These are phyloP conservation scores for Saturnispora diversa DNA, from an alignment of 805 yeast species.

Conservation along the genomic window DNA sequence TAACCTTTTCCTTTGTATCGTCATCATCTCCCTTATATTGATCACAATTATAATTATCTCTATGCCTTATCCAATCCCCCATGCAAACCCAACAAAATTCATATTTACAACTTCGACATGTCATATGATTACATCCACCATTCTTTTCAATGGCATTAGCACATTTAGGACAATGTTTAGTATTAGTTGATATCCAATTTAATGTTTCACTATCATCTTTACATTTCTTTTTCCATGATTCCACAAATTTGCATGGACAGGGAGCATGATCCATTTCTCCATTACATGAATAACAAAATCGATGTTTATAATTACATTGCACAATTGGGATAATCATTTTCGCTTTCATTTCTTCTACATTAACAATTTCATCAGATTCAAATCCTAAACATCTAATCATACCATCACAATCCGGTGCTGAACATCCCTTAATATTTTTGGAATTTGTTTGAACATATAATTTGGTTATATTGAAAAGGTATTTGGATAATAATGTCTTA, in stretches of 20 bases:
- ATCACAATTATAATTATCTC: slow-evolving; percentile 53
- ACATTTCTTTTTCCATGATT: slow-evolving; percentile 70
- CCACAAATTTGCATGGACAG: slow-evolving; percentile 64
- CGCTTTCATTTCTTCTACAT: slow-evolving; percentile 22
- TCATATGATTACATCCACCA: slow-evolving; percentile 98
- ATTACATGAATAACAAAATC: slow-evolving; percentile 72
- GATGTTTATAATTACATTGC: slow-evolving; percentile 54
- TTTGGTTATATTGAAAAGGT: slow-evolving; percentile 37
- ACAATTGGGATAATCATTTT: slow-evolving; percentile 52
- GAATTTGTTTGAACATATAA: slow-evolving; percentile 45
- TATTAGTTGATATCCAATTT: slow-evolving; percentile 78
- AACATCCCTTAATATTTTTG: slow-evolving; percentile 62
- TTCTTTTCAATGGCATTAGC: slow-evolving; percentile 73
- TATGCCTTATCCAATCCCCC: slow-evolving; percentile 68
- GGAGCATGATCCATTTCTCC: slow-evolving; percentile 69
- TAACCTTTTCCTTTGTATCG: slow-evolving; percentile 30
- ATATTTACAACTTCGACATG: slow-evolving; percentile 64
- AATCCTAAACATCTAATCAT: slow-evolving; percentile 37
- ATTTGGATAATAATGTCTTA: slow-evolving; percentile 28
- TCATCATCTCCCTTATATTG: slow-evolving; percentile 40
- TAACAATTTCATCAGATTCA: slow-evolving; percentile 25
- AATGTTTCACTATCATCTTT: slow-evolving; percentile 82
- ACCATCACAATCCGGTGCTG: slow-evolving; percentile 68
- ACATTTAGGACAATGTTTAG: slow-evolving; percentile 84
- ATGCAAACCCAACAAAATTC: slow-evolving; percentile 94